Conservation (phyloP, 805 yeast species). For the Isabelozyma gotoi region DNA sequence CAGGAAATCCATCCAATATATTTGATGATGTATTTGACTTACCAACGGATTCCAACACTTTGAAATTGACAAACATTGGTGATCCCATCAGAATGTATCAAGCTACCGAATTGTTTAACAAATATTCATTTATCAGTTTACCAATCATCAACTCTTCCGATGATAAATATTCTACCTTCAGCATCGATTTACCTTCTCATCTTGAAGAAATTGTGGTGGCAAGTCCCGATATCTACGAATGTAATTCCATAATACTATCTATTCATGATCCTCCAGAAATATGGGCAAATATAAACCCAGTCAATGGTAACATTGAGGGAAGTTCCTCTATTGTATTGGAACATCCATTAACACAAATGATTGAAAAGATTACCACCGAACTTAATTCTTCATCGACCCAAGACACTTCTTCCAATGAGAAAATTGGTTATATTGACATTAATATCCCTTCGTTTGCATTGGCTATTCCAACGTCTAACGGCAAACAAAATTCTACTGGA, state of each 20-base stretch:
- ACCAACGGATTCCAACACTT: slow-evolving; percentile 19
- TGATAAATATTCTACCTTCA: slow-evolving; percentile 22
- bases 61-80: slow-evolving; percentile 51
- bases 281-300: slow-evolving; percentile 83
- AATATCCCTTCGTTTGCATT: slow-evolving; percentile 64
- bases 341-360: slow-evolving; percentile 59
- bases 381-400: slow-evolving; percentile 11
- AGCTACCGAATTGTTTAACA: slow-evolving; percentile 51
- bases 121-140: slow-evolving; percentile 59
- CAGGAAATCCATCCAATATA: slow-evolving; percentile 51
- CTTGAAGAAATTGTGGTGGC: slow-evolving; percentile 67
- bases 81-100: slow-evolving; percentile 79
- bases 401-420: slow-evolving; percentile 10
- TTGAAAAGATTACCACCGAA: slow-evolving; percentile 53
- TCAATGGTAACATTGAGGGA: slow-evolving; percentile 75
- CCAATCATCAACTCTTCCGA: slow-evolving; percentile 50
- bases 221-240: slow-evolving; percentile 64
- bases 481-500: slow-evolving; percentile 20
- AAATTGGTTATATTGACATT: slow-evolving; percentile 79
- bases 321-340: slow-evolving; percentile 74
- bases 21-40: slow-evolving; percentile 42
- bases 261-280: slow-evolving; percentile 92
- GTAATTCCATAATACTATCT: slow-evolving; percentile 63
- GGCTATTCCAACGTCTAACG: slow-evolving; percentile 19
- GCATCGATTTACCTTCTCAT: slow-evolving; percentile 46